Evolutionary conservation across 169 alveolate species (phyloP), one percentile per base, ranked within the genome.

Genomic region (Eimeria necatrix): DNA sequence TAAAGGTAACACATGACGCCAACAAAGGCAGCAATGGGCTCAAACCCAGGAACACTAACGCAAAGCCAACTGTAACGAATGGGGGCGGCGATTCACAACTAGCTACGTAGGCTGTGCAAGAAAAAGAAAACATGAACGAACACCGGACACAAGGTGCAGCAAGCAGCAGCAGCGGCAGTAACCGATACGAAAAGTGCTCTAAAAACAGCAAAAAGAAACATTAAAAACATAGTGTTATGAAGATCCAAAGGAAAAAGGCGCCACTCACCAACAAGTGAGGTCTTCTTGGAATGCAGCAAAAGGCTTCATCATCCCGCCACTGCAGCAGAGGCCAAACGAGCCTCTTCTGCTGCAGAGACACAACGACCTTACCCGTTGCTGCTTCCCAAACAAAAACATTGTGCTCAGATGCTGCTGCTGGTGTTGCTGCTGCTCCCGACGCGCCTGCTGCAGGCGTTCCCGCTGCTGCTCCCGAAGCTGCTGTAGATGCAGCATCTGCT

Each of bases 251-350:
- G 53, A 18, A 41, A 73, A 48, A 41, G 85, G 61, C 85, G 85
- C 1, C 5, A n/a, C 94, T 52, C 41, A 92, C 95, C 85, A 64
- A 68, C 12, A 92, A 22, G 24, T 60, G 80, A 8, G 85, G 85
- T 14, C 95, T n/a, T 24, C 26, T 26, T 16, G 91, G 64, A 64
- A 92, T 83, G 71, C 95, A 92, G 95, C 95, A 92, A 48, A 78
- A 92, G 26, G 86, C 85, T 32, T 92, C 95, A 76, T 92, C 95
- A 24, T 92, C 95, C 48, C 95, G 61, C 95, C 95, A 92, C 91
- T 92, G 64, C 61, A 92, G 93, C 78, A 92, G 88, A 0, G 95
- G 95, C 95, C 95, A 92, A 4, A 84, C 85, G n/a, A 84, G 95
- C 32, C 95, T 52, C 61, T 85, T 84, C 60, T 74, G 86, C 80